Base-by-base conservation (phyloP, 495 filamentous ascomycete species). In the Aspergillus nanangensis region DNA sequence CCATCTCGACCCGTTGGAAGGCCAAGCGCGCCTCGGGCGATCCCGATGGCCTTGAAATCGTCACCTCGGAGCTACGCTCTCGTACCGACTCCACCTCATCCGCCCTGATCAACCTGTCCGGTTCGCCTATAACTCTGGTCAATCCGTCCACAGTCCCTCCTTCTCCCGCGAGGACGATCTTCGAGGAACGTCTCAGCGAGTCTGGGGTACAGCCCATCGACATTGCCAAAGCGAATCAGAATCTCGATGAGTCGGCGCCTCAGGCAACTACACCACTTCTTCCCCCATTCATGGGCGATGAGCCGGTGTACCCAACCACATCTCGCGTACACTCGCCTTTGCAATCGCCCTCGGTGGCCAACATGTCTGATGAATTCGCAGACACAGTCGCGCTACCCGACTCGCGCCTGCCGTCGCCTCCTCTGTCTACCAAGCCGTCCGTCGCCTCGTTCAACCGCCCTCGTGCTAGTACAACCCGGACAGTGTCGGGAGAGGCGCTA, bases 191-290 rank as follows among this genome's bases (percentile, higher is more conserved):
- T 47, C 66, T 78, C 15, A 73, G 70, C 47, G 70, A 68, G 24
- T 61, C 60, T n/a, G 66, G 66, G 35, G 46, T 61, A 0, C 56
- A 61, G 14, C 67, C 80, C 9, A 77, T 86, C 35, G 77, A 89
- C 34, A 75, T 80, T 36, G 70, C 76, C 29, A 77, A 76, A 32
- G 76, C 77, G 2, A 80, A 81, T 21, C 36, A 64, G n/a, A 64
- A 73, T 34, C 48, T 62, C 17, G 80, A 87, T 24, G 78, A 85
- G 18, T 60, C 61, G 11, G 74, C 79, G 33, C 72, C 70, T 11
- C 74, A 83, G 48, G 83, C 87, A 0, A 84, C 83, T 4, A 95
- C 90, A 3, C 90, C 90, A 4, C 72, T 95, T 9, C 74, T 95
- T 0, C 89, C 90, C 2, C 90, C 90, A 0, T 70, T 94, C 38